Conservation (phyloP, 2,329 filamentous ascomycete genomes). For the Orbilia quercus region DNA sequence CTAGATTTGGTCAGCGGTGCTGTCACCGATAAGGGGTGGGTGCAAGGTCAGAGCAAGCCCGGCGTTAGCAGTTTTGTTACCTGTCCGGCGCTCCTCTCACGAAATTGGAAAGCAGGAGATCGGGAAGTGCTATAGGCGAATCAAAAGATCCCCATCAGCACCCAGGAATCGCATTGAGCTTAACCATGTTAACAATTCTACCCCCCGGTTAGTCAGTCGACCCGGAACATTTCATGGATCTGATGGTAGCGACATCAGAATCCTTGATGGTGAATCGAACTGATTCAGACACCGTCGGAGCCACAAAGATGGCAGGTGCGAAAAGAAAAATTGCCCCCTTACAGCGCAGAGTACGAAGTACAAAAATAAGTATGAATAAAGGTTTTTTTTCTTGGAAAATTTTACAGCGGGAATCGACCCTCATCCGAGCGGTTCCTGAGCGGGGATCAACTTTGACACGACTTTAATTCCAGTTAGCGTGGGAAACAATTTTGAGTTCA, state of each 20-base stretch:
- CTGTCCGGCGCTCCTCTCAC: conserved; percentile 46
- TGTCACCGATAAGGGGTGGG: conserved; percentile 46
- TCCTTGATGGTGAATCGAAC: conserved; percentile 16
- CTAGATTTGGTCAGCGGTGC: conserved; percentile 1
- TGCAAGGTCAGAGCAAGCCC: conserved; percentile 23
- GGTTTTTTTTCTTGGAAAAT: neutral
- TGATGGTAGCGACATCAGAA: conserved; percentile 9
- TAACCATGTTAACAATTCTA: no score
- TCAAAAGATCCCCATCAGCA: conserved; percentile 22
- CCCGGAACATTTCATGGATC: neutral
- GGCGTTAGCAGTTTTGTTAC: conserved; percentile 23
- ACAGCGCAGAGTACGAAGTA: neutral
- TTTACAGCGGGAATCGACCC: conserved; percentile 7
- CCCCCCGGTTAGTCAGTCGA: conserved; percentile 33
- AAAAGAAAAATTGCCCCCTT: neutral
- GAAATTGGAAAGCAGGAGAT: conserved; percentile 44
- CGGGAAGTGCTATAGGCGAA: conserved; percentile 41
- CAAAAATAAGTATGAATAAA: neutral
- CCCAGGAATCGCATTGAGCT: neutral
- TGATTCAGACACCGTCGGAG: conserved; percentile 36
- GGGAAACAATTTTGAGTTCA: neutral
- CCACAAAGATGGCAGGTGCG: neutral
- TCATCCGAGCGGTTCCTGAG: conserved; percentile 11
- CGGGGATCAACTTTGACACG: neutral
- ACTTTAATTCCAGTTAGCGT: neutral